Base-by-base conservation (phyloP, 768 basidiomycete species). In the Gymnopilus dilepis region DNA sequence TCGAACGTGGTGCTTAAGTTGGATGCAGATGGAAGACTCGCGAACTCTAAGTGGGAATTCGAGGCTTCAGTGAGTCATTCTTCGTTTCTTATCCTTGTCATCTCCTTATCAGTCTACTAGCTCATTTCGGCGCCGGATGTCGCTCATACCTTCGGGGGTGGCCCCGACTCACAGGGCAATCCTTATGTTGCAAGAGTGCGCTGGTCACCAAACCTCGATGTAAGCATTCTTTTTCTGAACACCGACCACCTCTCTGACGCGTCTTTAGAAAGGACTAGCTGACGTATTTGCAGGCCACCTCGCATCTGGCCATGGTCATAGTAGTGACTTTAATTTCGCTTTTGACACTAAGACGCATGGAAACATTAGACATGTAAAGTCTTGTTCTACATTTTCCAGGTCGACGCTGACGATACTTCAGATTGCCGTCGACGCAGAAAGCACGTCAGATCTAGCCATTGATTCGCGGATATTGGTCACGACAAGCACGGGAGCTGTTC, bases 401-500 rank as follows among this genome's bases (percentile, higher is more conserved):
- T 37, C 19, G n/a, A 11, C 26, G 17, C 13, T 19, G 54, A 17
- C 21, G 8, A 41, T 30, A 28, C 31, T 26, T n/a, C 6, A 89
- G 86, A 78, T 82, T 37, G 79, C 87, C 1, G 71, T 88, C 52
- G 85, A 89, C 37, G 58, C 80, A 4, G 78, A 76, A n/a, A 77
- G 79, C 58, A 73, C 78, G 1, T 68, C 74, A 30, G 73, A 73
- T 4, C 66, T 67, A 56, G 75, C 69, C 6, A 76, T 82, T 17
- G 63, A 78, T 8, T 68, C 80, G 0, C 78, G 82, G 17, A 59
- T 88, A 6, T 71, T 87, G 19, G 57, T 94, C 19, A 87, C 88
- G 1, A 91, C 91, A 0, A 84, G 85, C n/a, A 89, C 90, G 1
- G 94, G 93, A 9, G 80, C 91, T 4, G 67, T 95, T 26, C 90